Percentiles rank a stretch among this genome's conserved stretches.
phyloP scores from a whole-genome alignment of 352 stramenopile species.

The Phytopythium ostracodes region DNA sequence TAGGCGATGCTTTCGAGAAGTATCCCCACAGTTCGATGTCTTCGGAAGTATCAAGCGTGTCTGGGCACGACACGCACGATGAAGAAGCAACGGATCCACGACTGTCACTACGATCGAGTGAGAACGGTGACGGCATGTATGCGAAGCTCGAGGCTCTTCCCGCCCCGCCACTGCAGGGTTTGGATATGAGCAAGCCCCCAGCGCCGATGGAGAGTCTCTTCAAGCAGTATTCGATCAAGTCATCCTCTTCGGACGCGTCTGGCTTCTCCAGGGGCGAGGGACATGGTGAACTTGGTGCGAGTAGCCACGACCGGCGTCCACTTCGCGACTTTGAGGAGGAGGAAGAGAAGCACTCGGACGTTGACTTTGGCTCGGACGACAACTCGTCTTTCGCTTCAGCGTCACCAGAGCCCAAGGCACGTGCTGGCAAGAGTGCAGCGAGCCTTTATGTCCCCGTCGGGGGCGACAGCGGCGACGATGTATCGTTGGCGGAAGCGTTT shows the following conservation, averaged over 20 bases:
- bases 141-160: constrained; percentile 3
- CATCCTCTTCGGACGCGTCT: constrained; percentile 9
- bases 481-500: constrained; percentile 63
- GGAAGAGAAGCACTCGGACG: constrained; percentile 27
- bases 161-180: neutral
- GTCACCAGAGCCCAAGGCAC: neutral
- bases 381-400: neutral
- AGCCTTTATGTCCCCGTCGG: neutral
- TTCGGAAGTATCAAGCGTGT: neutral
- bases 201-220: constrained; percentile 4
- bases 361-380: constrained; percentile 5
- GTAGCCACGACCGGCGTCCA: neutral
- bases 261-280: neutral
- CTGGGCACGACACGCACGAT: neutral
- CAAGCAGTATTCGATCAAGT: constrained; percentile 5
- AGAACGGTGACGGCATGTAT: neutral
- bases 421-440: neutral
- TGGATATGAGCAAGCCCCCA: constrained; percentile 12
- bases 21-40: neutral
- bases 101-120: neutral
- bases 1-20: constrained; percentile 8
- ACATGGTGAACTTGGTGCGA: neutral
- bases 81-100: neutral
- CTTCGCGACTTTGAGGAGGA: constrained; percentile 8
- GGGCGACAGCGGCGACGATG: constrained; percentile 7